phyloP scores from a whole-genome alignment of 352 stramenopile genomes.

The Aphanomyces invadans region DNA sequence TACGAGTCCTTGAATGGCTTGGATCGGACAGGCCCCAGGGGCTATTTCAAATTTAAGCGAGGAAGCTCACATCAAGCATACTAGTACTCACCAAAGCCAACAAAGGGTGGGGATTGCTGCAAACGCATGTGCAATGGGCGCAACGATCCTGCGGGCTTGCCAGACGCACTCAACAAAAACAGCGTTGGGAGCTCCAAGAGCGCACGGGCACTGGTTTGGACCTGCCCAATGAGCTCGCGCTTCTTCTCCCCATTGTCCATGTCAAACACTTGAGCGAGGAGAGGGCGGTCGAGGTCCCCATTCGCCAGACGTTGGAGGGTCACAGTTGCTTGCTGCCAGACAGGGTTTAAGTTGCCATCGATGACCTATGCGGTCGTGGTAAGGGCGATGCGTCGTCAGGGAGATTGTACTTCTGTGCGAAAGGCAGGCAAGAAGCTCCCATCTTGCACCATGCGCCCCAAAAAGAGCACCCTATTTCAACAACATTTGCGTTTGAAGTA shows the following conservation, averaged over 20 bases:
- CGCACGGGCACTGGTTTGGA: conserved; percentile 7
- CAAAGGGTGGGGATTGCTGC: not conserved
- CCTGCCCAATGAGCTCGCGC: conserved; percentile 60
- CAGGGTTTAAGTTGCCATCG: conserved; percentile 65
- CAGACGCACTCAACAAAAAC: not conserved
- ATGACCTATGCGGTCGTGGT: conserved; percentile 34
- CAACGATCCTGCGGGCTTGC: not conserved
- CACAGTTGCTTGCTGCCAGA: conserved; percentile 49
- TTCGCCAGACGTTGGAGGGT: conserved; percentile 70
- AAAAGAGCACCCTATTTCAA: conserved; percentile 14
- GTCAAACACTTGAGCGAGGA: conserved; percentile 77
- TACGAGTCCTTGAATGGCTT: conserved; percentile 6
- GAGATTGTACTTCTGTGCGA: conserved; percentile 11
- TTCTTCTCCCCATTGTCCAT: conserved; percentile 56
- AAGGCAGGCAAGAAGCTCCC: conserved; percentile 16
- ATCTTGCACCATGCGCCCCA: conserved; percentile 16
- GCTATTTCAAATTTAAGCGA: not conserved
- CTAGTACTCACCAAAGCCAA: not conserved
- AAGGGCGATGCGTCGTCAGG: not conserved
- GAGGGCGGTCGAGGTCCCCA: conserved; percentile 50
- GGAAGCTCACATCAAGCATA: not conserved
- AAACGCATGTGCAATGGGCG: conserved; percentile 8
- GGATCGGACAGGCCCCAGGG: conserved; percentile 11
- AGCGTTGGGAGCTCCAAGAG: conserved; percentile 2
- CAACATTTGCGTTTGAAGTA: not conserved